Percentiles rank a stretch among this genome's conserved stretches.
Conservation (phyloP, 2,329 filamentous ascomycete species). For the Myriosclerotinia duriaeana region DNA sequence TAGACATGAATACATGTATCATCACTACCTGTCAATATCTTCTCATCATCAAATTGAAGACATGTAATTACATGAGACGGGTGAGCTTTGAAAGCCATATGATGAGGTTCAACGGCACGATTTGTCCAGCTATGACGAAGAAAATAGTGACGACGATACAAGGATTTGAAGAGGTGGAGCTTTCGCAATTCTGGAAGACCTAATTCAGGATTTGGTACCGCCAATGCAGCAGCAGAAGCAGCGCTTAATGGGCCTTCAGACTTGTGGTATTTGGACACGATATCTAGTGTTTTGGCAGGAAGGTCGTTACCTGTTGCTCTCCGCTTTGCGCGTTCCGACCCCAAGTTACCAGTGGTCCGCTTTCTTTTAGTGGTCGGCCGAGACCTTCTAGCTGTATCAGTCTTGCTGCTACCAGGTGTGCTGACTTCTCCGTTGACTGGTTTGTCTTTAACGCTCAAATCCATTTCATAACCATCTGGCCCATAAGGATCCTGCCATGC, state of each 20-base stretch:
- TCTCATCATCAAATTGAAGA: constrained; percentile 95
- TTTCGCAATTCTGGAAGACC: constrained; percentile 76
- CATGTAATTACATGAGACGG: constrained; percentile 96
- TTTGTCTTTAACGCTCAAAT: constrained; percentile 60
- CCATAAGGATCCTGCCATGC: constrained; percentile 91
- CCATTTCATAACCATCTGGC: constrained; percentile 72
- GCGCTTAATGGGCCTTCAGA: constrained; percentile 84
- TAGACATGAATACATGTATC: constrained; percentile 98
- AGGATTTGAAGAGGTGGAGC: constrained; percentile 91
- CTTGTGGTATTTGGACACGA: constrained; percentile 39
- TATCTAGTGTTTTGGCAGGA: constrained; percentile 34
- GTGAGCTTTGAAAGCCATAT: constrained; percentile 95
- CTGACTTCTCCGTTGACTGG: constrained; percentile 53
- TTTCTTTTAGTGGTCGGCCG: constrained; percentile 40
- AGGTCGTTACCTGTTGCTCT: constrained; percentile 37
- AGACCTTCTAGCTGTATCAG: constrained; percentile 29
- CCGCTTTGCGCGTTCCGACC: constrained; percentile 38
- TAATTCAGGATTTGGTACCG: constrained; percentile 77
- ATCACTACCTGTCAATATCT: constrained; percentile 95
- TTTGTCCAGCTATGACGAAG: constrained; percentile 92
- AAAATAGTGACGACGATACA: constrained; percentile 89
- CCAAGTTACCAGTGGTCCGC: constrained; percentile 30
- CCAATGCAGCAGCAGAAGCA: constrained; percentile 78
- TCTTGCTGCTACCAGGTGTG: constrained; percentile 24
- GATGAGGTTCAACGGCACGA: constrained; percentile 77